Evolutionary conservation across 352 stramenopile genomes (phyloP).

Genomic region (Phytophthora europaea): DNA sequence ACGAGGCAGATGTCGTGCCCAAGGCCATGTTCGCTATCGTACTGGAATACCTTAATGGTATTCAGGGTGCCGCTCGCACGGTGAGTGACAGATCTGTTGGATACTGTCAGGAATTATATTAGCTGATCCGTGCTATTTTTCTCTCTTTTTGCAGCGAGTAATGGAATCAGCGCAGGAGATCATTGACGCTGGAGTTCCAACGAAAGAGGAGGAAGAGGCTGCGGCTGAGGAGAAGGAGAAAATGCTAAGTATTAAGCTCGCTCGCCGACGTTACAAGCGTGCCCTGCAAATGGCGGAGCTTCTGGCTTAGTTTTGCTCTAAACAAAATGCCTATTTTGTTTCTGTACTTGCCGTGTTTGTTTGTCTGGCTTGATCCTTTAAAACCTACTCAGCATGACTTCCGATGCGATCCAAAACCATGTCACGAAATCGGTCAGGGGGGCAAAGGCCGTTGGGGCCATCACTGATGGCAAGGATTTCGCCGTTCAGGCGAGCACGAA

Average conservation of each 20-base stretch:
- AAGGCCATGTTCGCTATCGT: conserved; percentile 85
- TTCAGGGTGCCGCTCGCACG: conserved; percentile 72
- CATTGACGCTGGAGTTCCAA: conserved; percentile 69
- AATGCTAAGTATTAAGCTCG: conserved; percentile 65
- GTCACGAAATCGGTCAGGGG: conserved; percentile 52
- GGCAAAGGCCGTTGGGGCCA: conserved; percentile 26
- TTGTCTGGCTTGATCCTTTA: neutral
- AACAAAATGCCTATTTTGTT: conserved; percentile 34
- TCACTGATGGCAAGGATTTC: conserved; percentile 43
- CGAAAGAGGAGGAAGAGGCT: conserved; percentile 53
- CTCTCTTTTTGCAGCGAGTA: conserved; percentile 56
- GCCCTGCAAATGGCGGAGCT: conserved; percentile 81
- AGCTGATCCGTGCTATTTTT: conserved; percentile 10
- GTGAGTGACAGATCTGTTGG: conserved; percentile 26
- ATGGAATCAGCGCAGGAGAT: conserved; percentile 76
- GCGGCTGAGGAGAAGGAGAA: conserved; percentile 58
- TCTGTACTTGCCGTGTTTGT: conserved; percentile 5
- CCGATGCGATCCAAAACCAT: conserved; percentile 59
- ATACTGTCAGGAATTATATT: neutral
- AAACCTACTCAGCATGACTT: conserved; percentile 21
- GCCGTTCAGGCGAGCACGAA: conserved; percentile 67
- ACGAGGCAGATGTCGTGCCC: conserved; percentile 80
- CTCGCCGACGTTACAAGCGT: conserved; percentile 81
- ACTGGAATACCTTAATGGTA: conserved; percentile 78
- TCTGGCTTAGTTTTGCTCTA: conserved; percentile 50